Base-by-base conservation (phyloP, 139 green algal genomes). In the Coccomyxa sp. region DNA sequence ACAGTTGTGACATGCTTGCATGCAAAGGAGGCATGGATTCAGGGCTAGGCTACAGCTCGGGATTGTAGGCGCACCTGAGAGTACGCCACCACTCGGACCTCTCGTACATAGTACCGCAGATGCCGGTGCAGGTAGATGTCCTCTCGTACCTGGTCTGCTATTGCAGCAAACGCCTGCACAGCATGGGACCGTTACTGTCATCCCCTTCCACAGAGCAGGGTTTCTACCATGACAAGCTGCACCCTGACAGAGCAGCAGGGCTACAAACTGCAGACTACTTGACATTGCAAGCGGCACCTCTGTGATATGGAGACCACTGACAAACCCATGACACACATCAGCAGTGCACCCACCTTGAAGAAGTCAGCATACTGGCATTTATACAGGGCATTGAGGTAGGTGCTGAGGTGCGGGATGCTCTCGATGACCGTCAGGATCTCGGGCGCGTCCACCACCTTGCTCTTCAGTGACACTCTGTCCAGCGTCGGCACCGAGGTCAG, bases 351-450 rank as follows among this genome's bases (percentile, higher is more conserved):
- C 50, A 64, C 50, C 50, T 64, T 18, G 80, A 98, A 98, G 77
- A 99, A 99, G 2, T 89, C 80, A 10, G 83, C 82, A 86, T 99
- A 99, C 44, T 93, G 84, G 91, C 95, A 98, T 58, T 83, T 58
- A 85, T 99, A 93, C 36, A 99, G 84, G 16, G 91, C 88, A 79
- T 96, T 93, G 29, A 99, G 84, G 81, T 97, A 95, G 41, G 87
- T 34, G 34, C 79, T 75, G 27, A 97, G 83, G 81, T 94, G 79
- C 0, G 95, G 93, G 36, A 96, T 86, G 70, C 91, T 41, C 74
- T 91, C 89, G 39, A 99, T 98, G 16, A 98, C 95, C 10, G 92
- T 88, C 76, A 98, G 87, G 41, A 99, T 90, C 89, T 99, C 97
- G 27, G 95, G 95, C 5, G 92, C 89, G 82, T 99, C 95, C 55